A percentile compares a stretch with the other conserved stretches of the same genome.
Evolutionary conservation across 176 grass and related monocot genomes (phyloP).

Genomic region (Areca catechu): DNA sequence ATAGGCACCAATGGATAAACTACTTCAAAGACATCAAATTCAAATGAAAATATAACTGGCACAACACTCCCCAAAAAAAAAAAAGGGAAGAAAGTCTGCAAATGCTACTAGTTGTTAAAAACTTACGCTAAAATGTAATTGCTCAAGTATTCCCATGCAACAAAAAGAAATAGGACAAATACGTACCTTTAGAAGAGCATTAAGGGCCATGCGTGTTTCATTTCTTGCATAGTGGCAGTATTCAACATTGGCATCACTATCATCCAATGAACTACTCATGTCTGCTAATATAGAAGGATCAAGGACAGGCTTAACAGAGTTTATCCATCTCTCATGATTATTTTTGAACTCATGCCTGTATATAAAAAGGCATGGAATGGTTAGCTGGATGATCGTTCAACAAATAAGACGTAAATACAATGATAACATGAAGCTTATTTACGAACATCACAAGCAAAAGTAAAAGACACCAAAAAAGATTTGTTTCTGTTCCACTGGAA

Average conservation of each 20-base stretch:
- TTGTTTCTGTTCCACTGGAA: no score
- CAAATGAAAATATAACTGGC: no score
- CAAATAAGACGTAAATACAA: background rate
- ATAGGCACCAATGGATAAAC: no score
- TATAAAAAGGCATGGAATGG: conserved; percentile 14
- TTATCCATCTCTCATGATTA: conserved; percentile 86
- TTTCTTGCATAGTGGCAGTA: conserved; percentile 48
- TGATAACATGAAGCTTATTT: no score
- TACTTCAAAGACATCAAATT: no score
- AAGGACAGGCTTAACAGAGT: conserved; percentile 47
- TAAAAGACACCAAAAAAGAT: no score
- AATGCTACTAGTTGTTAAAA: background rate
- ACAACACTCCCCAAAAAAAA: no score
- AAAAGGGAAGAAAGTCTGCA: no score
- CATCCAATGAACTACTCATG: conserved; percentile 31
- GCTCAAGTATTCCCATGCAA: background rate
- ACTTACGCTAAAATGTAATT: background rate
- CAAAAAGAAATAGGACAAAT: background rate
- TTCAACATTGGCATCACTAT: conserved; percentile 30
- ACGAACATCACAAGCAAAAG: no score
- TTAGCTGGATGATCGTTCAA: conserved; percentile 12
- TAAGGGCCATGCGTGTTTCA: conserved; percentile 52
- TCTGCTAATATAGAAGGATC: conserved; percentile 45
- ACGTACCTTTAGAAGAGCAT: conserved; percentile 69
- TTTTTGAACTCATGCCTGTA: conserved; percentile 84